Base-by-base conservation (phyloP, 1,139 yeast genomes). In the Saccharomyces hybrid region DNA sequence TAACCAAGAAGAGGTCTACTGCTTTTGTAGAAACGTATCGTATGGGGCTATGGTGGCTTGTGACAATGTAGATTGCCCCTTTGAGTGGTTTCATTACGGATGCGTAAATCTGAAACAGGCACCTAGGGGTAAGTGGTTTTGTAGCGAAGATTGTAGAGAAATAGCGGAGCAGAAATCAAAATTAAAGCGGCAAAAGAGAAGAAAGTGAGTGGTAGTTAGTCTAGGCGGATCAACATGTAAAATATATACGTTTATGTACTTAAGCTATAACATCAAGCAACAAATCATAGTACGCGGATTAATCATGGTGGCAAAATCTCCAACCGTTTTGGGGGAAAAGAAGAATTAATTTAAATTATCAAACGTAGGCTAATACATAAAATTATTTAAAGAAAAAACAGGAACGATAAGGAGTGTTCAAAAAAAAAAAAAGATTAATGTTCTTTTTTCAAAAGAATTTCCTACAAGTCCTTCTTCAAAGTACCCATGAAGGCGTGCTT, bases 401-500 rank as follows among this genome's bases (percentile, higher is more conserved):
- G 23, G 11, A 32, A 38, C 23, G 8, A 47, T 25, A 53, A 47
- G 31, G 16, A 47, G 46, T 49, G 49, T 27, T 52, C 26, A 49
- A 28, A 31, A 48, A 57, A 52, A 52, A 19, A 19, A 19, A 19
- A 19, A 19, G 23, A 19, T 19, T 19, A 19, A 19, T 19, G 23
- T 19, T 49, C 50, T 46, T 50, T 48, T 16, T 52, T 48, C 47
- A 31, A 48, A 47, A 52, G 23, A 19, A 27, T 49, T 56, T 52
- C 54, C 69, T 73, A 68, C 68, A 78, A 75, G 68, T 93, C 99
- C 87, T 89, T 91, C 96, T 93, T 93, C 78, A 93, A 87, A 74
- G 99, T 91, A 84, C 99, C 99, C 84, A 91, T 75, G 93, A 95
- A 93, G 75, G 98, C 96, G 77, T 85, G 91, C 91, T 95, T 95